Base-by-base conservation (phyloP, 768 basidiomycete genomes). In the Coprinellus aureogranulatus region DNA sequence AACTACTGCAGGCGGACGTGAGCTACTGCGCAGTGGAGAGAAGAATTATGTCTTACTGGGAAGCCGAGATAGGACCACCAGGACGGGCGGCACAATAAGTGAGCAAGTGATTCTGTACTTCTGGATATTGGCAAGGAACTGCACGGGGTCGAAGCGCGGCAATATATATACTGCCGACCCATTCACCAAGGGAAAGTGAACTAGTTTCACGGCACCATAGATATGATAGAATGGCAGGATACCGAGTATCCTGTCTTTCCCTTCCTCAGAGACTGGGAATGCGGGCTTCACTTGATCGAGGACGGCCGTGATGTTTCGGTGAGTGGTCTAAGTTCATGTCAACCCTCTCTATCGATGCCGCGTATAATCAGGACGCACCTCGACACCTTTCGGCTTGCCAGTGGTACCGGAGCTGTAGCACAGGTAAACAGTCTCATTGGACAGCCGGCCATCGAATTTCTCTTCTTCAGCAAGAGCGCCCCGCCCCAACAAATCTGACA, bases 31-130 rank as follows among this genome's bases (percentile, higher is more conserved):
- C 6, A 10, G 18, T 10, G 31, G 39, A 11, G 41, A n/a, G n/a
- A 48, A 57, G 1, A 53, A 25, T 3, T 23, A 20, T 28, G 3
- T 68, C 83, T 30, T 71, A 83, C 84, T 86, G 11, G 85, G 82
- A 62, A 90, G 87, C 59, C 87, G 82, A 2, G 85, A 74, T 41
- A 97, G 76, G 1, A 84, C 79, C 14, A 96, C 85, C 12, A 94
- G 72, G n/a, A 97, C 85, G 0, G 94, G 93, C 1, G 94, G 94
- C 1, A 92, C 92, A 48, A 92, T 74, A 0, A 88, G 71, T 0
- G 81, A 58, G 1, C 74, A 58, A 0, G 87, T 87, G 26, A 86
- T 79, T 51, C 75, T 81, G 75, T 90, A 90, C 51, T 75, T 79
- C 60, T 87, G 77, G 47, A 96, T 81, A 49, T 81, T 75, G 11